Conservation (phyloP, 768 basidiomycete species). For the Mycena vitilis region DNA sequence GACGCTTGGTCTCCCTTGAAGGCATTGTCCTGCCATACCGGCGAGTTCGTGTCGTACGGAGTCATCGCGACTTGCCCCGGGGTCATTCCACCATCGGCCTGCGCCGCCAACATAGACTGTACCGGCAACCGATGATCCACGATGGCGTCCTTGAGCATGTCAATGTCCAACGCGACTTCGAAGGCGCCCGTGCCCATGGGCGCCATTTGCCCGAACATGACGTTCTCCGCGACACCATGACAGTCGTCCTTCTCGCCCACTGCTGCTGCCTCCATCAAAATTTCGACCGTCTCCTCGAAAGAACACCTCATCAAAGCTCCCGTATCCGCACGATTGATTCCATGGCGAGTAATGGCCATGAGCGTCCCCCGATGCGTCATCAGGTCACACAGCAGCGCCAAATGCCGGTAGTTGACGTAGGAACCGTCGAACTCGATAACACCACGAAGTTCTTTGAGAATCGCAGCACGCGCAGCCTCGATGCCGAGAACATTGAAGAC, state of each 20-base stretch:
- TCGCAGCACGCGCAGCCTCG: conserved; percentile 94
- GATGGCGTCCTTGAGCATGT: conserved; percentile 98
- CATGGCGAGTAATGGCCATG: conserved; percentile 99
- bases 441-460: conserved; percentile 92
- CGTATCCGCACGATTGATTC: conserved; percentile 99
- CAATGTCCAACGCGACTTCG: conserved; percentile 95
- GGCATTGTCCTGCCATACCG: conserved; percentile 79
- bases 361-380: conserved; percentile 97
- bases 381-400: conserved; percentile 95
- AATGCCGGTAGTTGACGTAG: conserved; percentile 98
- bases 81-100: conserved; percentile 89
- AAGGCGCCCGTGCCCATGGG: conserved; percentile 99
- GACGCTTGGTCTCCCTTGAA: conserved; percentile 90
- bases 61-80: conserved; percentile 95
- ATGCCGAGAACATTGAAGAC: conserved; percentile 95
- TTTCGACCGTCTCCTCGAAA: conserved; percentile 99
- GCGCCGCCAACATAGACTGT: conserved; percentile 81
- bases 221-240: conserved; percentile 98
- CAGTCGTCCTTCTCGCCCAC: conserved; percentile 99
- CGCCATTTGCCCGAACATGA: conserved; percentile 99
- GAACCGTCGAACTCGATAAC: conserved; percentile 99
- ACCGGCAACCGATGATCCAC: conserved; percentile 95
- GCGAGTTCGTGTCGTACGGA: conserved; percentile 94
- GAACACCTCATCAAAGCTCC: conserved; percentile 98
- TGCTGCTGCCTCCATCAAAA: conserved; percentile 98